Base-by-base conservation (phyloP, 441 rosid species). In the Melastoma candidum region DNA sequence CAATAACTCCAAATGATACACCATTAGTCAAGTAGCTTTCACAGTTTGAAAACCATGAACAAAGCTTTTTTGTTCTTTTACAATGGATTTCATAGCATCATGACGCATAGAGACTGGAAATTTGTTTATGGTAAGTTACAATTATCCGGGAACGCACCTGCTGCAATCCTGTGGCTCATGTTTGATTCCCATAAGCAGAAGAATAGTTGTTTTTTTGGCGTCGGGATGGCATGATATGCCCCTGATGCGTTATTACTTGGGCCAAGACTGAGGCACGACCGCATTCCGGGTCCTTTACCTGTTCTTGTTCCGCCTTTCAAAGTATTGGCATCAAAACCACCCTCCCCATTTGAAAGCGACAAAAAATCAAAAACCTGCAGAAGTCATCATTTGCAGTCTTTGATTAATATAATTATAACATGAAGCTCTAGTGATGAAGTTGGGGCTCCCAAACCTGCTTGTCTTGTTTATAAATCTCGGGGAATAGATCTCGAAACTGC, bases 301-400 rank as follows among this genome's bases (percentile, higher is more conserved):
- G 11, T 44, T 65, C 66, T 67, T 1, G 46, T 26, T 52, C 46
- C 51, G 11, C 14, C 49, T 48, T 68, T 41, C 6, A 47, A 53
- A 12, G 58, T 62, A 53, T 32, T 32, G 8, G 61, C 54, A 53
- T 76, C 75, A 32, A 53, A 36, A 26, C 51, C 60, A 24, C 59
- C 52, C 32, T 63, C 65, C 53, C 80, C 83, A 58, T 70, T 27
- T 5, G 85, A 71, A 49, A 85, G 61, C 63, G 90, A 78, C 63
- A 87, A 60, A 74, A 90, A 90, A 65, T 85, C 68, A 58, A 71
- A 82, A 68, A 69, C 63, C 98, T 90, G 80, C 68, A 32, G 44
- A 61, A 52, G 56, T 61, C 55, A 54, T 32, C 41, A 4, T 4
- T 32, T 32, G 5, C 8, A 4, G 5, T 4, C 41, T 32, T 32